Evolutionary conservation across 2,329 filamentous ascomycete species (phyloP), one percentile per base, ranked within the genome.

Genomic region (Lachnellula hyalina): DNA sequence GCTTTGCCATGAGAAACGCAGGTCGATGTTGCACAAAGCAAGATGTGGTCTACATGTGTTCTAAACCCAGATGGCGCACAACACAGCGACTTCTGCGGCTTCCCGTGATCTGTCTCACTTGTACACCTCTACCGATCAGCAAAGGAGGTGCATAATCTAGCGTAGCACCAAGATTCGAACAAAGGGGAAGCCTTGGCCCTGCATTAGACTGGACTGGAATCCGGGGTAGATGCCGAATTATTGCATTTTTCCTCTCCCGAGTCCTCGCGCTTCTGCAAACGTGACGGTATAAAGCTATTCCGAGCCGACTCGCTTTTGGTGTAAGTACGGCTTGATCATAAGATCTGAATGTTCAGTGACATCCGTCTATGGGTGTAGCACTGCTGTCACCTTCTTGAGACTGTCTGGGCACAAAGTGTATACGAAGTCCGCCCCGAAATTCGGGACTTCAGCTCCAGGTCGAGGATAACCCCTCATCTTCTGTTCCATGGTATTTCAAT

Each of bases 31-130:
- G 23, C 15, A 46, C 44, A 14, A 46, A 34, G 11, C 44, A 46
- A 46, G 44, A 46, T 14, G 15, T 49, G 47, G 47, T 19, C 28
- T 34, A 12, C 32, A 35, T 19, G 41, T 46, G 40, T n/a, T 28
- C 53, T 47, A 38, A 44, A 32, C 34, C 51, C 41, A 51, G 41
- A 44, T 44, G 41, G 41, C 19, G 41, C 19, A 44, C 19, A 44
- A 12, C 41, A 40, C 41, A 19, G 19, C 9, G 23, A 12, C 17
- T 12, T 46, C 12, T 46, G 23, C 19, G 23, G 5, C 14, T 46
- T 21, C 12, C 44, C 44, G 44, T 8, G 19, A 28, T 21, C 44
- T 32, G 44, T 46, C 14, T 28, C 23, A 46, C 44, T 46, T 14
- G 19, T 5, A 12, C 44, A 46, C 5, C 44, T 25, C 23, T 34